Conservation (phyloP, 2,329 filamentous ascomycete genomes). For the Scorias spongiosa region DNA sequence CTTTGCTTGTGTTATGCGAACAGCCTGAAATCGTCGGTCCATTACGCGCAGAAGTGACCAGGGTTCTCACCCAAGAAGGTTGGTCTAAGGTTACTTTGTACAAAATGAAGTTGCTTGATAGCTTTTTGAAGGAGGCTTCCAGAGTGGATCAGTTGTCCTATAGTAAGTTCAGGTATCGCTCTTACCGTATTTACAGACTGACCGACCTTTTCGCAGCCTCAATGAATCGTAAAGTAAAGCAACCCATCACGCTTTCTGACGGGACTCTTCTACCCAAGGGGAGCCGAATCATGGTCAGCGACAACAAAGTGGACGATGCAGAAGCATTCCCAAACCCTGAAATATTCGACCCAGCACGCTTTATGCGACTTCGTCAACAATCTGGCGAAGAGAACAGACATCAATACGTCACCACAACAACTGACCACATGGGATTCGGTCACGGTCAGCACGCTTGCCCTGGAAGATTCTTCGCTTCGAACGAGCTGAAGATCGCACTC, state of each 20-base stretch:
- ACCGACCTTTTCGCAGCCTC: conserved; percentile 3
- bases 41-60: conserved; percentile 13
- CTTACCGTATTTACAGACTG: too few relatives aligned
- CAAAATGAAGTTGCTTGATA: conserved; percentile 19
- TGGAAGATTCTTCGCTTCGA: conserved; percentile 21
- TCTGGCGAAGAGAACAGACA: conserved; percentile 10
- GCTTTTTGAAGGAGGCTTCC: conserved; percentile 20
- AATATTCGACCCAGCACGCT: conserved; percentile 11
- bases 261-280: conserved; percentile 13
- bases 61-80: conserved; percentile 13
- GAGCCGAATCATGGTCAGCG: conserved; percentile 5
- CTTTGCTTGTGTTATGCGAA: conserved; percentile 10
- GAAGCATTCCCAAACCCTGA: conserved; percentile 6
- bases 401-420: conserved; percentile 10
- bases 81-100: conserved; percentile 17
- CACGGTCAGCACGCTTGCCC: conserved; percentile 20
- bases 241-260: conserved; percentile 15
- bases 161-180: conserved; percentile 6
- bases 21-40: conserved; percentile 14
- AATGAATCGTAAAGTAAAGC: conserved; percentile 14
- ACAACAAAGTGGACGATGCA: conserved; percentile 5
- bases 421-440: conserved; percentile 15
- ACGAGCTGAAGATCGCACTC: conserved; percentile 21
- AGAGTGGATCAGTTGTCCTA: conserved; percentile 9
- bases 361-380: conserved; percentile 8